Base-by-base conservation (phyloP, 176 grass and related monocot species). In the Triticum urartu region DNA sequence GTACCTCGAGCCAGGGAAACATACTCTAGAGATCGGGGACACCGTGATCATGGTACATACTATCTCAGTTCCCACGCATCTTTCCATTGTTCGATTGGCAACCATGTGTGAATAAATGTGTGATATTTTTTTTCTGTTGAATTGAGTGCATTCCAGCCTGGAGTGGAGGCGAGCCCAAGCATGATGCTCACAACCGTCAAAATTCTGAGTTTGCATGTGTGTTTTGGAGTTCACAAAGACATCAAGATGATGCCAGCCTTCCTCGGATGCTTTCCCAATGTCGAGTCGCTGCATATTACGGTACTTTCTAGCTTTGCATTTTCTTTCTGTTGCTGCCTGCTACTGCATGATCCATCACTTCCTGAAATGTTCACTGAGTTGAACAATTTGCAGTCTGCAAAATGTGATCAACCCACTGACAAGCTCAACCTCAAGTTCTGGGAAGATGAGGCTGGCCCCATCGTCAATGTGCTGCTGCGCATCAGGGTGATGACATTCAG, bases 231-330 rank as follows among this genome's bases (percentile, higher is more conserved):
- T 11, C 13, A 25, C 58, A 62, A n/a, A 15, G 59, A 17, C 14
- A 20, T 45, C 60, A 85, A 78, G 60, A 50, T 78, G 61, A 5
- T 85, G 18, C 59, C 71, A 5, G 17, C 25, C 5, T 54, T 85
- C 22, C 73, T 85, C 26, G 34, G 30, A 67, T 67, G 64, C 28
- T 67, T 67, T 17, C 64, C 64, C 28, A 33, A 28, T 67, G 25
- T 67, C 15, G 64, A 67, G 64, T 13, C 64, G 30, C 64, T 67
- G 28, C 64, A 67, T 32, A 67, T 67, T 18, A n/a, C 22, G 73
- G 83, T 85, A 65, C 42, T 43, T 43, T 43, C 18, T 80, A 25
- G 11, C 64, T 58, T 83, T 71, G 42, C 26, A 42, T 43, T 72
- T 34, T 43, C 20, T 9, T 71, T 11, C 10, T 43, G 42, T 43